phyloP scores from a whole-genome alignment of 306 rosid species.

The Fagus sylvatica region DNA sequence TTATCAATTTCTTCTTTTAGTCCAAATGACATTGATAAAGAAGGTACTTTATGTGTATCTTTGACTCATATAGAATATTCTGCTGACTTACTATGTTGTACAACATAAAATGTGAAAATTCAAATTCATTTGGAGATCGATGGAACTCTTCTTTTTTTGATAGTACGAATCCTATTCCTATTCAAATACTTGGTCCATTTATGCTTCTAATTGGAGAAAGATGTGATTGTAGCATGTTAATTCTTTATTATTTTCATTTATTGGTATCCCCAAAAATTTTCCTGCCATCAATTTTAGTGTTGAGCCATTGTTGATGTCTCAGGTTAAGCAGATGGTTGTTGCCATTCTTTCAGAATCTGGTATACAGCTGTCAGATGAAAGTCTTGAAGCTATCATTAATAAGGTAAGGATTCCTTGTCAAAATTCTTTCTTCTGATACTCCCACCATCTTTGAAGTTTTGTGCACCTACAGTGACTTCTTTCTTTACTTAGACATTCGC shows the following conservation, averaged over 20 bases:
- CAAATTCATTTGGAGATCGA: background rate
- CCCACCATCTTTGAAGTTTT: background rate
- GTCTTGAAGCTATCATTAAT: constrained; percentile 51
- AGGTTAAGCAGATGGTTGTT: constrained; percentile 72
- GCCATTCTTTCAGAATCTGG: constrained; percentile 57
- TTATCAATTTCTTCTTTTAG: background rate
- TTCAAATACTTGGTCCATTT: background rate
- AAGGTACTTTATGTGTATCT: constrained; percentile 12
- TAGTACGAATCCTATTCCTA: background rate
- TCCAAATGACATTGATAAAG: constrained; percentile 1
- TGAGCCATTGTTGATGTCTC: background rate
- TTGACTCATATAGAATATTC: constrained; percentile 3
- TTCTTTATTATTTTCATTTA: background rate
- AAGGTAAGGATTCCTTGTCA: constrained; percentile 36
- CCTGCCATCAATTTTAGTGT: background rate
- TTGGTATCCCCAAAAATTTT: background rate
- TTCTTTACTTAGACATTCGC: constrained; percentile 50
- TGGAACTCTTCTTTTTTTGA: background rate
- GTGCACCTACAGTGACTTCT: background rate
- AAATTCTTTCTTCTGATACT: background rate
- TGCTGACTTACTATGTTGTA: background rate
- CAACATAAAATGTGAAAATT: background rate
- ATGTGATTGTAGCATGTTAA: background rate
- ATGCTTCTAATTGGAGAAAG: background rate
- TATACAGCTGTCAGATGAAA: constrained; percentile 45